phyloP scores from a whole-genome alignment of 352 stramenopile species.

The Pythium grandisporangium region DNA sequence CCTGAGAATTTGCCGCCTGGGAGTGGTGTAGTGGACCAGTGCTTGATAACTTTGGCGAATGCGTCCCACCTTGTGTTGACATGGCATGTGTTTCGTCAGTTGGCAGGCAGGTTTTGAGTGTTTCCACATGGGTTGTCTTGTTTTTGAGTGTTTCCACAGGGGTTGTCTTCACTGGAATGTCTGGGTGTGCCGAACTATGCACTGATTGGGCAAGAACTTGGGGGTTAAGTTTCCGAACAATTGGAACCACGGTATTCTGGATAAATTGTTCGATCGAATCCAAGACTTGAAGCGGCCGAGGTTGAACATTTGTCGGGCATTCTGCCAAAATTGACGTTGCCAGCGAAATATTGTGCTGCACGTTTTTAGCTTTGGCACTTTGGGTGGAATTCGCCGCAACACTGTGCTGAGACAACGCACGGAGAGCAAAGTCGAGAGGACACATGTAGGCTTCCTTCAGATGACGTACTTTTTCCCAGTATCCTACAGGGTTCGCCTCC shows the following conservation, averaged over 20 bases:
- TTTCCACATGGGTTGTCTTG: no score
- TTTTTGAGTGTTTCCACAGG: no score
- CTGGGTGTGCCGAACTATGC: background rate
- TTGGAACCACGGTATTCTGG: conserved; percentile 62
- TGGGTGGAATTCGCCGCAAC: conserved; percentile 52
- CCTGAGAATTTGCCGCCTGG: no score
- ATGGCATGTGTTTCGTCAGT: no score
- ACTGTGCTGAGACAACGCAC: conserved; percentile 55
- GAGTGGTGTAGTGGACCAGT: no score
- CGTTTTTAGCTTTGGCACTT: conserved; percentile 60
- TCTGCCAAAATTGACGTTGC: conserved; percentile 62
- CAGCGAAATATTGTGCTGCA: conserved; percentile 75
- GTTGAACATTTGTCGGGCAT: conserved; percentile 25
- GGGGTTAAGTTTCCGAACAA: conserved; percentile 51
- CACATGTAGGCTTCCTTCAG: conserved; percentile 39
- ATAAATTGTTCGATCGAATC: conserved; percentile 80
- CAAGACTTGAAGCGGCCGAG: conserved; percentile 56
- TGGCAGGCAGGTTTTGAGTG: no score
- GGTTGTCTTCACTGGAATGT: no score
- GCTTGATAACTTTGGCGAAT: no score
- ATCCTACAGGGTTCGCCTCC: no score
- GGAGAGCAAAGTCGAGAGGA: conserved; percentile 46
- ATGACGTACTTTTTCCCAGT: conserved; percentile 63
- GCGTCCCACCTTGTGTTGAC: no score
- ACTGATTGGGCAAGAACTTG: background rate